These are phyloP conservation scores for Claviceps arundinis DNA, from an alignment of 2,329 filamentous ascomycete species.

Conservation along the genomic window DNA sequence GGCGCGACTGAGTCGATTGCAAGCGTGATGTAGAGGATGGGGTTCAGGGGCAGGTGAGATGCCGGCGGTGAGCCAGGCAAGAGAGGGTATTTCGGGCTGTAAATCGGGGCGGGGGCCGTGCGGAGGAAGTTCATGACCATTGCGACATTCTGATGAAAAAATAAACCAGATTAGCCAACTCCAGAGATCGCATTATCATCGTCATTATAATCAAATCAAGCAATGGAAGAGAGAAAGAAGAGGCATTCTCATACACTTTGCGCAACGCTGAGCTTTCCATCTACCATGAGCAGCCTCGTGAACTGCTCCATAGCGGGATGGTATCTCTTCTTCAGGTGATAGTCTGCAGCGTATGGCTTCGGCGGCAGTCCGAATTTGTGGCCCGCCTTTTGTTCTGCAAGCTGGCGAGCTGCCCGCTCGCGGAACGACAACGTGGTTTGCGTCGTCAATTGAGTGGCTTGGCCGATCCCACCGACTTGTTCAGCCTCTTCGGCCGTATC, in stretches of 20 bases:
- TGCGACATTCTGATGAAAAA: slow-evolving; percentile 57
- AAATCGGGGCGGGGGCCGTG: slow-evolving; percentile 65
- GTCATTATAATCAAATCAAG: background rate
- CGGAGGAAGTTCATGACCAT: slow-evolving; percentile 73
- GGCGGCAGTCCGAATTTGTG: slow-evolving; percentile 67
- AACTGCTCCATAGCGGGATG: slow-evolving; percentile 76
- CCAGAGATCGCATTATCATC: no score
- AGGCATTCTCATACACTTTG: slow-evolving; percentile 49
- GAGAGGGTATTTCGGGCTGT: slow-evolving; percentile 57
- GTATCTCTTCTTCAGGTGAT: slow-evolving; percentile 67
- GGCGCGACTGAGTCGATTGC: slow-evolving; percentile 90
- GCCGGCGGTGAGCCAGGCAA: slow-evolving; percentile 66
- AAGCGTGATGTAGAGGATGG: slow-evolving; percentile 75
- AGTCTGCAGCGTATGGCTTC: slow-evolving; percentile 46
- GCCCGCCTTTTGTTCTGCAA: slow-evolving; percentile 30
- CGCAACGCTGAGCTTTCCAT: slow-evolving; percentile 84
- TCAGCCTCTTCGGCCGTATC: slow-evolving; percentile 9
- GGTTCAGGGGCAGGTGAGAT: slow-evolving; percentile 73
- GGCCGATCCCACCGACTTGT: background rate
- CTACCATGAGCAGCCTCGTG: slow-evolving; percentile 78
- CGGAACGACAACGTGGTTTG: no score
- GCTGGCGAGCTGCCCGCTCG: no score
- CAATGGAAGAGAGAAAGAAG: background rate
- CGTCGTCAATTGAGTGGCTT: no score
- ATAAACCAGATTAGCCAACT: slow-evolving; percentile 1